A percentile compares a stretch with the other conserved stretches of the same genome.
Conservation (phyloP, 768 basidiomycete species). For the Pleurotus tuoliensis region DNA sequence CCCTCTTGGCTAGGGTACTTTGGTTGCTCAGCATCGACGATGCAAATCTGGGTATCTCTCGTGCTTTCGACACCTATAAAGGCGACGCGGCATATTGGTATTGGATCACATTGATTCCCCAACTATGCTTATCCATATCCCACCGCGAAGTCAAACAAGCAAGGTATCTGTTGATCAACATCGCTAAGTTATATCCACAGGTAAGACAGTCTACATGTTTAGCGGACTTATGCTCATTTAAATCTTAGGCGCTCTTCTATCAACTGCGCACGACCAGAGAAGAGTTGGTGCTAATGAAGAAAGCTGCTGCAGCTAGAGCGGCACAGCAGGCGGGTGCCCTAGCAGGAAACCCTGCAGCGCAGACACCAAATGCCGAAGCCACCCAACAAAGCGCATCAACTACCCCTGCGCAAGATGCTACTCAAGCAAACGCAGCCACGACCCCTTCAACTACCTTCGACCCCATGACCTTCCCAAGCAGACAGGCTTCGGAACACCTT, state of each 20-base stretch:
- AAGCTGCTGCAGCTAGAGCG: constrained; percentile 28
- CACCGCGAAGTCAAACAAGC: constrained; percentile 94
- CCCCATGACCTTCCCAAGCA: constrained; percentile 29
- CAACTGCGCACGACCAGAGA: constrained; percentile 82
- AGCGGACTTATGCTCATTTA: background rate
- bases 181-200: constrained; percentile 92
- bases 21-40: constrained; percentile 97
- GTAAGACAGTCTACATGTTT: constrained; percentile 34
- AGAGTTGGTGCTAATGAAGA: constrained; percentile 51
- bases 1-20: constrained; percentile 86
- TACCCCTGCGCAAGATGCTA: constrained; percentile 12
- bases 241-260: constrained; percentile 85
- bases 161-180: constrained; percentile 79
- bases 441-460: constrained; percentile 14
- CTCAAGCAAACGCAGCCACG: constrained; percentile 6
- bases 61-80: constrained; percentile 91
- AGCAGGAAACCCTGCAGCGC: background rate
- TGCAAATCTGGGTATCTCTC: constrained; percentile 58
- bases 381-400: constrained; percentile 3
- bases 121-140: constrained; percentile 84
- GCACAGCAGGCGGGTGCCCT: constrained; percentile 19
- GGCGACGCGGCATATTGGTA: constrained; percentile 98
- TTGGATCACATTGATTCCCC: constrained; percentile 97
- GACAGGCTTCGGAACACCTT: constrained; percentile 84
- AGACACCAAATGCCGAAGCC: constrained; percentile 11